Base-by-base conservation (phyloP, 2,329 filamentous ascomycete genomes). In the Aspergillus quadrilineatus region DNA sequence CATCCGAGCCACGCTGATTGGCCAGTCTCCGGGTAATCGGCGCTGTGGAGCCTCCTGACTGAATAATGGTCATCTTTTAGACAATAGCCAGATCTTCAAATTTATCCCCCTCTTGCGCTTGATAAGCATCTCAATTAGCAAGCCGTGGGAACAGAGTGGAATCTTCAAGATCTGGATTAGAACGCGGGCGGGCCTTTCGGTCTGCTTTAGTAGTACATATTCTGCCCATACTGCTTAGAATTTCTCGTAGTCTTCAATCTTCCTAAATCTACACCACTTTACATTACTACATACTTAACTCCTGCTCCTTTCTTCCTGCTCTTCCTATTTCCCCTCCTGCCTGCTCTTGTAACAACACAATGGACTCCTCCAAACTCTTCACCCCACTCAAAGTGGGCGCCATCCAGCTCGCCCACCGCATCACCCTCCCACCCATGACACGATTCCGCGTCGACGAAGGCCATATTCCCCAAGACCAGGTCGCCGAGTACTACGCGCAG, bases 401-500 rank as follows among this genome's bases (percentile, higher is more conserved):
- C 22, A 60, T 73, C 59, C 62, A 69, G 12, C 74, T 82, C 30
- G 65, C 70, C 37, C 74, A 78, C 61, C 78, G 80, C 42, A 64
- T 87, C 37, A 78, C 77, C 41, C 79, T 87, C 74, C 80, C 83
- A 0, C 83, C 84, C 2, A 70, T 87, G 54, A 85, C 83, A n/a
- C 78, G 82, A 15, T 78, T 76, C 66, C 80, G 82, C 50, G 74
- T 74, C 50, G 74, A 76, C 53, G 73, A 83, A 53, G 71, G 81
- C 54, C 78, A 82, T 62, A 75, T 79, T 3, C 79, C 79, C 22
- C 65, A 75, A 59, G 69, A 74, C 50, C 63, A 77, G 61, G 73
- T 75, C 3, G 66, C 72, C 15, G 77, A 82, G 53, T 82, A 85
- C 70, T 85, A 85, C 67, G 68, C 69, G 17, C 82, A 86, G 64